Base-by-base conservation (phyloP, 805 yeast genomes). In the Teunomyces lycoperdinae region DNA sequence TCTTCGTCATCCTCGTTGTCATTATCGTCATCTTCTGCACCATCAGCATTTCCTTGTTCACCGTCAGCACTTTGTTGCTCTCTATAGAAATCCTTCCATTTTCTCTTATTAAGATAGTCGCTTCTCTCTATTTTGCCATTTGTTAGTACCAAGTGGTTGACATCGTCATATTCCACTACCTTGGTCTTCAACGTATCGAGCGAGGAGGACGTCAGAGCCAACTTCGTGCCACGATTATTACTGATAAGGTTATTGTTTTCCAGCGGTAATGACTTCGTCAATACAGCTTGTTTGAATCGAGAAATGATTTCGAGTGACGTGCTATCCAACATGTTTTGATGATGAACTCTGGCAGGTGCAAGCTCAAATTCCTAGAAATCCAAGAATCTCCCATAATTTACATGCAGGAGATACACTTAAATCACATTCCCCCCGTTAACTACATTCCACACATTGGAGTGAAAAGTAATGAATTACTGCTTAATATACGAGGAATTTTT, bases 111-210 rank as follows among this genome's bases (percentile, higher is more conserved):
- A 9, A 56, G 50, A n/a, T 43, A 46, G 44, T 58, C 63, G 24
- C 55, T 47, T 26, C 55, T 55, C 31, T 68, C 71, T 26, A 71
- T 67, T 42, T 53, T 57, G 6, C 64, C 71, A 50, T 71, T 71
- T 34, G 70, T 66, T 38, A 64, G 60, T 4, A 73, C 74, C 35
- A 70, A 52, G 48, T 68, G 70, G 50, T 60, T 60, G 13, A 44
- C 49, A 10, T 74, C 74, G 39, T 65, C 65, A 53, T 70, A 71
- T 47, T 71, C 76, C 27, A 70, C 74, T 14, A 71, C 62, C 51
- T 68, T 70, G 17, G 71, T 51, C 27, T 55, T 52, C 16, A 70
- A 60, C 6, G 58, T 45, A 42, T 59, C 57, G 51, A 52, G 51
- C 31, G 54, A 52, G 16, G 54, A 42, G 24, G 53, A 45, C 26